Evolutionary conservation across 2,329 filamentous ascomycete species (phyloP), one percentile per base, ranked within the genome.

Genomic region (Sclerotinia glacialis): DNA sequence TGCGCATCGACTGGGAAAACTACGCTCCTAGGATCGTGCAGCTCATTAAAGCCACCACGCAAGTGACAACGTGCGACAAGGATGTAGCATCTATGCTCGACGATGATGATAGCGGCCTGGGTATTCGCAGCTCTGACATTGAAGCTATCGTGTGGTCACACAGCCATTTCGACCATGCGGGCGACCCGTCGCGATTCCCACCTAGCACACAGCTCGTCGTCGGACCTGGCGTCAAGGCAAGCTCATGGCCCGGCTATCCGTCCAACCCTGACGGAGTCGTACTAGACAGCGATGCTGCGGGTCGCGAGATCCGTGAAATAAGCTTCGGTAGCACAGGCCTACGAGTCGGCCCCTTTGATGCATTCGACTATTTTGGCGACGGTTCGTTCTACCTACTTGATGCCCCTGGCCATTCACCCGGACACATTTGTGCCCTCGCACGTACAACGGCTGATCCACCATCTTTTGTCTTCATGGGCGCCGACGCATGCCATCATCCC

Each of bases 291-390:
- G 78, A 80, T 65, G 77, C 79, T 61, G 68, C 64, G 65, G 74
- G 74, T 44, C 74, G 71, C n/a, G 69, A 71, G 14, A 61, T 77
- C 14, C 58, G 66, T n/a, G 71, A 71, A 40, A 64, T 71, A 26
- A 5, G 26, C 21, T 72, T 71, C 59, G 37, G 74, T 55, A 66
- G 72, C 9, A 68, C 67, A 1, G 58, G 67, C 28, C 70, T 80
- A 4, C 75, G 77, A 68, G 78, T 83, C 23, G 81, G 80, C 2
- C 71, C 77, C 7, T 83, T 82, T 71, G 71, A 77, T 42, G 82
- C 82, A 2, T 74, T 77, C 34, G 84, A 87, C 71, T 86, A 80
- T 71, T 86, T 85, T 65, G 80, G 80, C 3, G 84, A 87, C 71
- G 84, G 83, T 0, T 80, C 77, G 28, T 84, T 87, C 69, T 86